A percentile compares a stretch with the other conserved stretches of the same genome.
phyloP scores from a whole-genome alignment of 2,329 filamentous ascomycete species.

The Dactylonectria estremocensis region DNA sequence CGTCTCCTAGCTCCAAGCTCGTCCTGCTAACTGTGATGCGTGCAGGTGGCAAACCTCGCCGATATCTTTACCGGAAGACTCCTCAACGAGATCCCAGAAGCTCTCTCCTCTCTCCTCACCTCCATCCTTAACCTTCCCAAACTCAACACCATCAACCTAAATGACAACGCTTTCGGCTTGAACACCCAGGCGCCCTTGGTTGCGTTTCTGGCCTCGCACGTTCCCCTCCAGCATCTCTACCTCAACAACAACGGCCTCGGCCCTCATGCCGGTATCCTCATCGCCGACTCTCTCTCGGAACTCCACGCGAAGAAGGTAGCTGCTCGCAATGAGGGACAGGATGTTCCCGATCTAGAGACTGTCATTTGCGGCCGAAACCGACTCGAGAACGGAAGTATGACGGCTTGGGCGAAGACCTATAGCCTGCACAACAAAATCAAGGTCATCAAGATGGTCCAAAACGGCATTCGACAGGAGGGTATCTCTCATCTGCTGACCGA shows the following conservation, averaged over 20 bases:
- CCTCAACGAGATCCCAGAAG: slow-evolving; percentile 92
- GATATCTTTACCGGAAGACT: slow-evolving; percentile 98
- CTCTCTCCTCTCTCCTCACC: slow-evolving; percentile 87
- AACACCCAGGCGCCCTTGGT: slow-evolving; percentile 95
- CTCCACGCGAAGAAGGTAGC: slow-evolving; percentile 89
- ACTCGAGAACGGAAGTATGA: slow-evolving; percentile 96
- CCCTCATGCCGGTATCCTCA: slow-evolving; percentile 88
- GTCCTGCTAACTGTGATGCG: slow-evolving; percentile 17
- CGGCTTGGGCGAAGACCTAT: slow-evolving; percentile 91
- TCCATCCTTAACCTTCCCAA: slow-evolving; percentile 89
- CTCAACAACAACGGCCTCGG: slow-evolving; percentile 99
- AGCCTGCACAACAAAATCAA: slow-evolving; percentile 86
- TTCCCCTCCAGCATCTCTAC: slow-evolving; percentile 92
- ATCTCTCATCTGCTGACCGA: slow-evolving; percentile 85
- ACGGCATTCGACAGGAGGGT: slow-evolving; percentile 95
- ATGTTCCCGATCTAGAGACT: slow-evolving; percentile 91
- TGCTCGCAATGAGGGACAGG: slow-evolving; percentile 78
- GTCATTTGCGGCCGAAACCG: slow-evolving; percentile 97
- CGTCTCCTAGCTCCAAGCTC: not conserved
- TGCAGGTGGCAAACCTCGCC: slow-evolving; percentile 87
- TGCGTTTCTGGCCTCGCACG: slow-evolving; percentile 89
- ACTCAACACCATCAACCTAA: slow-evolving; percentile 93
- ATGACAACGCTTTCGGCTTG: slow-evolving; percentile 97
- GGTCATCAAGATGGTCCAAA: slow-evolving; percentile 97
- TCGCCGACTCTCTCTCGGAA: slow-evolving; percentile 88